A percentile compares a stretch with the other conserved stretches of the same genome.
Evolutionary conservation across 345 rosid species (phyloP).

Genomic region (Syzygium aromaticum): DNA sequence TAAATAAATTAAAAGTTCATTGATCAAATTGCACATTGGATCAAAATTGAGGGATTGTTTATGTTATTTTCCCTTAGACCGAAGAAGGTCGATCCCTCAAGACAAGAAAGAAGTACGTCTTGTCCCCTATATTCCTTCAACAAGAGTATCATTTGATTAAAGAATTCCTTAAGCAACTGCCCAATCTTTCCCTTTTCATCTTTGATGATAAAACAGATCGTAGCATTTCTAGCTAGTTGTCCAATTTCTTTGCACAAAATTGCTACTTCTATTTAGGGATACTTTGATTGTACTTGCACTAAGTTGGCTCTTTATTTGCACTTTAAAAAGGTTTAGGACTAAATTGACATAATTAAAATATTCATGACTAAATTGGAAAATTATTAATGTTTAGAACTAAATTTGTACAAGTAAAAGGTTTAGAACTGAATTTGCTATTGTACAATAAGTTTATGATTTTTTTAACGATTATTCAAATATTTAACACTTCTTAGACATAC

Average conservation of each 20-base stretch:
- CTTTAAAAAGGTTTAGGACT: neutral
- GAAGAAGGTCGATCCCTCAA: neutral
- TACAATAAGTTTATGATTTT: too few relatives aligned
- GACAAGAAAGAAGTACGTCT: neutral
- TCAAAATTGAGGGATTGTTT: too few relatives aligned
- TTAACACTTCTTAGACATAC: too few relatives aligned
- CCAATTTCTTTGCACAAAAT: neutral
- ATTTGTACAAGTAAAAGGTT: too few relatives aligned
- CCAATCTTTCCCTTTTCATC: neutral
- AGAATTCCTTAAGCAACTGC: neutral
- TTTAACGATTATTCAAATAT: too few relatives aligned
- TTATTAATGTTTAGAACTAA: rapidly evolving
- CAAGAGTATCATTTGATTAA: neutral
- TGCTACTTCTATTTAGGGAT: neutral
- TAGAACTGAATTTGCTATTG: rapidly evolving
- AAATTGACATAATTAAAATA: too few relatives aligned
- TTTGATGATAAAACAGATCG: neutral
- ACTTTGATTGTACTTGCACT: neutral
- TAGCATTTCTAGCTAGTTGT: neutral
- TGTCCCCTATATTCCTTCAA: neutral
- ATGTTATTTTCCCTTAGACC: too few relatives aligned
- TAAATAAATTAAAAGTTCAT: too few relatives aligned
- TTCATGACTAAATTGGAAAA: too few relatives aligned
- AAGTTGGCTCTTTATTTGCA: neutral
- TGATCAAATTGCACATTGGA: too few relatives aligned